These are phyloP conservation scores for Exophiala mesophila DNA, from an alignment of 2,329 filamentous ascomycete species.

Conservation along the genomic window DNA sequence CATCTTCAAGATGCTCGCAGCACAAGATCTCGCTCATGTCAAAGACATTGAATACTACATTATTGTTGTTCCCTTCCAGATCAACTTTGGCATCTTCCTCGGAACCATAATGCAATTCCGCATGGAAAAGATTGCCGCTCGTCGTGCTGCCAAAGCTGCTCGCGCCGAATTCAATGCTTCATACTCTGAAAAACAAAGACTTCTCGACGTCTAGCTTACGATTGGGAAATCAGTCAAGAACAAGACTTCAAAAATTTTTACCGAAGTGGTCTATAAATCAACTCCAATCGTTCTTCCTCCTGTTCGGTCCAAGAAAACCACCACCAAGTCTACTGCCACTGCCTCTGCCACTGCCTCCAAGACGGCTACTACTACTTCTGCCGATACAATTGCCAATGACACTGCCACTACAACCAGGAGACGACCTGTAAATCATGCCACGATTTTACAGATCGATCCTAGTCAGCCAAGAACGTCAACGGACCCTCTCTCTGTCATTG, in stretches of 20 bases:
- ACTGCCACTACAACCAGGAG: background rate
- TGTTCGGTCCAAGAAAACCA: background rate
- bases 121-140: conserved; percentile 22
- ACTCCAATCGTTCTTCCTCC: background rate
- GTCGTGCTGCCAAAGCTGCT: conserved; percentile 12
- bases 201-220: background rate
- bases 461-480: background rate
- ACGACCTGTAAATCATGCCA: background rate
- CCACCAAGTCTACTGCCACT: background rate
- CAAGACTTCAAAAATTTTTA: too few relatives aligned
- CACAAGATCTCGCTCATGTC: conserved; percentile 23
- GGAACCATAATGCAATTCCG: conserved; percentile 23
- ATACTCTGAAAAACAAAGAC: conserved; percentile 10
- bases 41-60: conserved; percentile 23
- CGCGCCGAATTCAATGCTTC: conserved; percentile 19
- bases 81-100: conserved; percentile 24
- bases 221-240: background rate
- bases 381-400: background rate
- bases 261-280: too few relatives aligned
- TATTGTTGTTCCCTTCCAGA: conserved; percentile 23
- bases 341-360: background rate
- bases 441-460: background rate
- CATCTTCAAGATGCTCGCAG: conserved; percentile 20
- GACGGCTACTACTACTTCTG: background rate
- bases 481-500: background rate